Evolutionary conservation across 495 filamentous ascomycete species (phyloP).

Genomic region (Immersiella caudata): DNA sequence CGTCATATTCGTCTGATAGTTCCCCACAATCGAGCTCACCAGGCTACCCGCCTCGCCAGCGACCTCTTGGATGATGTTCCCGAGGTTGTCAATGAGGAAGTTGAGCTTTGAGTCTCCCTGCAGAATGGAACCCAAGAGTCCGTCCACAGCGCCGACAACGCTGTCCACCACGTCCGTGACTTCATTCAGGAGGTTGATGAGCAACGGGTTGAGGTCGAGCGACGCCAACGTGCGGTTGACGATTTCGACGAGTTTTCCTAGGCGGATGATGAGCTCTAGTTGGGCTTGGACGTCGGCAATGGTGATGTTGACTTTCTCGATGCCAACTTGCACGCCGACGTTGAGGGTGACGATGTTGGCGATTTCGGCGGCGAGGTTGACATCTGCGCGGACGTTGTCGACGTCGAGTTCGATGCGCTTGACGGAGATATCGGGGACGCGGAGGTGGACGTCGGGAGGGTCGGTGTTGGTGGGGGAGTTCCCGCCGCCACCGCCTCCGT

Average conservation of each 20-base stretch:
- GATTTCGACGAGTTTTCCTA: conserved; percentile 60
- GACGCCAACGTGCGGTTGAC: conserved; percentile 59
- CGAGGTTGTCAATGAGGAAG: conserved; percentile 61
- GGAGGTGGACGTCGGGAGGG: conserved; percentile 56
- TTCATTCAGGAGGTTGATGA: conserved; percentile 57
- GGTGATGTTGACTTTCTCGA: conserved; percentile 61
- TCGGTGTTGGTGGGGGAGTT: conserved; percentile 17
- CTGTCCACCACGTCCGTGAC: conserved; percentile 51
- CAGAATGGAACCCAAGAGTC: conserved; percentile 56
- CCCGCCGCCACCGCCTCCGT: conserved; percentile 18
- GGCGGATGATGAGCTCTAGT: conserved; percentile 58
- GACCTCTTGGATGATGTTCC: conserved; percentile 61
- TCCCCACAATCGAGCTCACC: conserved; percentile 55
- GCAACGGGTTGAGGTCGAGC: conserved; percentile 59
- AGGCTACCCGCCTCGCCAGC: conserved; percentile 41
- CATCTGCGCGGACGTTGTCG: conserved; percentile 55
- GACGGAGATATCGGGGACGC: conserved; percentile 57
- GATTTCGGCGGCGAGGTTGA: conserved; percentile 59
- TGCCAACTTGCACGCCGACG: conserved; percentile 54
- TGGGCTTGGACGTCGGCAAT: conserved; percentile 59
- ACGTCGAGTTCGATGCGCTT: conserved; percentile 59
- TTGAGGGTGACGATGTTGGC: conserved; percentile 58
- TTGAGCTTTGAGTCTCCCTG: conserved; percentile 54
- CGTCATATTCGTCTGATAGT: conserved; percentile 60
- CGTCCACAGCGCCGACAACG: conserved; percentile 58